Evolutionary conservation across 345 rosid species (phyloP).

Genomic region (Gossypioides kirkii): DNA sequence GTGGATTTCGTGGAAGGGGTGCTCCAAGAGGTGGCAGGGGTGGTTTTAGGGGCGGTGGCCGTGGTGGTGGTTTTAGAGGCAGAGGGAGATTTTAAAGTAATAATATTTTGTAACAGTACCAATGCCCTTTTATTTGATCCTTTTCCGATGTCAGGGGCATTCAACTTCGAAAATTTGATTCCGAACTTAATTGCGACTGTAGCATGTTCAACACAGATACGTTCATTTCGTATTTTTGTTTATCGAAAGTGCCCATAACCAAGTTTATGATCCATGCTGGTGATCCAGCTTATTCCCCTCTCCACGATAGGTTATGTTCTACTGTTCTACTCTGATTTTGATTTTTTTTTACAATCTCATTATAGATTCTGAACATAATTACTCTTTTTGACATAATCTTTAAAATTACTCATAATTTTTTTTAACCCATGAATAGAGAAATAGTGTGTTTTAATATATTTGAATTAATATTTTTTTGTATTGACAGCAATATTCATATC

Average conservation of each 20-base stretch:
- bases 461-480: fast-evolving
- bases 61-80: constrained; percentile 71
- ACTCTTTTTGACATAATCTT: fast-evolving
- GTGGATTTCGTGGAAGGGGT: constrained; percentile 62
- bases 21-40: constrained; percentile 70
- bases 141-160: not conserved
- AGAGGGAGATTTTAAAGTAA: constrained; percentile 43
- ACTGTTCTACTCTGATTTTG: too few relatives aligned
- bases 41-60: constrained; percentile 52
- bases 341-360: too few relatives aligned
- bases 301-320: too few relatives aligned
- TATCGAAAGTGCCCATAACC: not conserved
- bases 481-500: fast-evolving
- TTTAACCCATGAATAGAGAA: fast-evolving
- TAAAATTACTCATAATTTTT: too few relatives aligned
- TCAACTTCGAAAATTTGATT: not conserved
- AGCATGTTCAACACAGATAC: not conserved
- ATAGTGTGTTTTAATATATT: too few relatives aligned
- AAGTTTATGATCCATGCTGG: not conserved
- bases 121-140: constrained; percentile 13
- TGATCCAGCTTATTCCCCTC: too few relatives aligned
- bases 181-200: not conserved
- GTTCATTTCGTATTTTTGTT: not conserved
- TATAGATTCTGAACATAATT: fast-evolving
- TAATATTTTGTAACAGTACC: constrained; percentile 16